Conservation (phyloP, 306 rosid genomes). For the Herpetospermum pedunculosum region DNA sequence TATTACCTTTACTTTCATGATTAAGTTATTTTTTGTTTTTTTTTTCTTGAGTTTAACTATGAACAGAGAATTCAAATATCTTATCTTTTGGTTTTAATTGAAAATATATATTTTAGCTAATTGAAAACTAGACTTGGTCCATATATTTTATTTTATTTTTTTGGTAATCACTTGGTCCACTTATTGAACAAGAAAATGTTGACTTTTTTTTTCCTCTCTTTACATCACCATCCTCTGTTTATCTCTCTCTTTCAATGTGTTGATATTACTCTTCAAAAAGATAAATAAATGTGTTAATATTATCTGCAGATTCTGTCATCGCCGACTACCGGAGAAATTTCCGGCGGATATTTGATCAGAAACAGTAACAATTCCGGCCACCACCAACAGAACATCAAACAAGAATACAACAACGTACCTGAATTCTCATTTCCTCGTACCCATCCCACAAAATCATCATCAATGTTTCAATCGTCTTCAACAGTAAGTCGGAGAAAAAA, state of each 20-base stretch:
- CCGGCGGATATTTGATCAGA: slow-evolving; percentile 32
- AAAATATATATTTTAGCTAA: no score
- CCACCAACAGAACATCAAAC: slow-evolving; percentile 31
- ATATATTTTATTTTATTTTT: no score
- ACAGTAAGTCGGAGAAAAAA: neutral
- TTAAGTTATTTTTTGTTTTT: no score
- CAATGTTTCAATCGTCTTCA: slow-evolving; percentile 38
- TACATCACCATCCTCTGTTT: neutral
- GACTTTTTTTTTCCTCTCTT: neutral
- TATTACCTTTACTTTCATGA: no score
- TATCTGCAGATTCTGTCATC: slow-evolving; percentile 43
- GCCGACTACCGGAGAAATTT: slow-evolving; percentile 61
- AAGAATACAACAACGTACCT: slow-evolving; percentile 37
- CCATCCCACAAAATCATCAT: slow-evolving; percentile 34
- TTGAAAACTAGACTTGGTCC: no score
- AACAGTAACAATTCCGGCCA: slow-evolving; percentile 21
- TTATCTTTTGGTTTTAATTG: no score
- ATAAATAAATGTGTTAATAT: neutral
- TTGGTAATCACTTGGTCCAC: no score
- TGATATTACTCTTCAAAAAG: no score
- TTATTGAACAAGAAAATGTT: no score
- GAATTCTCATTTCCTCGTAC: slow-evolving; percentile 39
- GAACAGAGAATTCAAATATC: no score
- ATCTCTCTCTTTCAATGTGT: neutral
- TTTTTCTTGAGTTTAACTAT: no score